A percentile compares a stretch with the other conserved stretches of the same genome.
Evolutionary conservation across 2,329 filamentous ascomycete genomes (phyloP).

Genomic region (Colletotrichum theobromicola): DNA sequence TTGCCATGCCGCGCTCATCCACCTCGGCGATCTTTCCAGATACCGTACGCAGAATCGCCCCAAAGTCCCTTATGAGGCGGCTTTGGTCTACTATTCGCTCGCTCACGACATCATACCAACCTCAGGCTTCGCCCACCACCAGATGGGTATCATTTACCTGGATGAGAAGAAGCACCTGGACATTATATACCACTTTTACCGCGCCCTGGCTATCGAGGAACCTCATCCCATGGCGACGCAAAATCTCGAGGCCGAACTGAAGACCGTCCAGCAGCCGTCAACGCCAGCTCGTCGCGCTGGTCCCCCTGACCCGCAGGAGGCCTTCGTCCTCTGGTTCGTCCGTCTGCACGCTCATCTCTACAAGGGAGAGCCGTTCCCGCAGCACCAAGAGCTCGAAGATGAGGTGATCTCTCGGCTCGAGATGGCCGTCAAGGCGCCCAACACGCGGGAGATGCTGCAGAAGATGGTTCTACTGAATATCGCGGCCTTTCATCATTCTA

Average conservation of each 20-base stretch:
- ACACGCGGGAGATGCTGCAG: constrained; percentile 68
- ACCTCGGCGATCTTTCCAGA: constrained; percentile 86
- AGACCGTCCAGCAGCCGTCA: constrained; percentile 48
- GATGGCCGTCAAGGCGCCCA: constrained; percentile 72
- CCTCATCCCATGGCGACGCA: constrained; percentile 76
- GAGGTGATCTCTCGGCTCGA: constrained; percentile 83
- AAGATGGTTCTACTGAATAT: constrained; percentile 89
- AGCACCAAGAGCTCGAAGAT: constrained; percentile 81
- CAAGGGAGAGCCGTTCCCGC: constrained; percentile 74
- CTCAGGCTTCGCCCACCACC: constrained; percentile 85
- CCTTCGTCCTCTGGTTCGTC: constrained; percentile 81
- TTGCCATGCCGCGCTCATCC: constrained; percentile 83
- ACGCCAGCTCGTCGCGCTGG: constrained; percentile 35
- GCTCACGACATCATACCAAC: constrained; percentile 80
- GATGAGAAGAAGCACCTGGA: constrained; percentile 81
- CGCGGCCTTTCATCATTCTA: constrained; percentile 78
- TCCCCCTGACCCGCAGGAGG: constrained; percentile 61
- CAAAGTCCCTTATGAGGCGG: constrained; percentile 78
- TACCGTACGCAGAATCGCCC: constrained; percentile 78
- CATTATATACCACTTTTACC: constrained; percentile 88
- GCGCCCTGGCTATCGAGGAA: constrained; percentile 75
- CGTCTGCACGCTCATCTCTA: constrained; percentile 86
- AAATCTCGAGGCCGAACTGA: constrained; percentile 84
- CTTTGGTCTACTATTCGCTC: constrained; percentile 83
- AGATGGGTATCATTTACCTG: constrained; percentile 85